A percentile compares a stretch with the other conserved stretches of the same genome.
phyloP scores from a whole-genome alignment of 129 eudicot genomes.

The Pittosporum tobira region DNA sequence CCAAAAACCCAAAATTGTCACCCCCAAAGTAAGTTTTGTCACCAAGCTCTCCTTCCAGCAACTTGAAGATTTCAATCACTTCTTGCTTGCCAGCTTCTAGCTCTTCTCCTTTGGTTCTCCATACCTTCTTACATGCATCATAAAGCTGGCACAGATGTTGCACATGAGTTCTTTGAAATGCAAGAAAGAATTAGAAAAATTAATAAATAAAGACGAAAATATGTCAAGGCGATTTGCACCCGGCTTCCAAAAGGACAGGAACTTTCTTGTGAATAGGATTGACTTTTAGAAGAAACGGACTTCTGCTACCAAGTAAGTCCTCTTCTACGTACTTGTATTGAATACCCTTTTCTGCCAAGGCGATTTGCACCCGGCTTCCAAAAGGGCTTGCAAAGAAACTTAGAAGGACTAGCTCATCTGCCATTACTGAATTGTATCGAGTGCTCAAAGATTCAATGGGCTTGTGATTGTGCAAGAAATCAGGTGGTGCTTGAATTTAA shows the following conservation, averaged over 20 bases:
- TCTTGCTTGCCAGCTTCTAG: conserved; percentile 23
- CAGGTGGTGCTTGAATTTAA: background rate
- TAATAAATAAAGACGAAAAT: no score
- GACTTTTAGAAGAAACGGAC: background rate
- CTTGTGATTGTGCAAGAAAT: background rate
- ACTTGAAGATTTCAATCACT: conserved; percentile 19
- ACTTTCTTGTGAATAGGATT: conserved; percentile 14
- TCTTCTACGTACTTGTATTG: background rate
- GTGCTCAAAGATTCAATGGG: no score
- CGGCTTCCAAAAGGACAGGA: conserved; percentile 10
- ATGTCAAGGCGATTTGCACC: no score
- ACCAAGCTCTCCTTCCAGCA: conserved; percentile 29
- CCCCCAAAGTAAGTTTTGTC: conserved; percentile 28
- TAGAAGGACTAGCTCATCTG: background rate
- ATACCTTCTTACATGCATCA: conserved; percentile 14
- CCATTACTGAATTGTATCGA: no score
- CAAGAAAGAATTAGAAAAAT: no score
- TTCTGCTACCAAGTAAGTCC: background rate
- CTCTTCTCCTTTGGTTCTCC: conserved; percentile 24
- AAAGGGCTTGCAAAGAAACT: background rate
- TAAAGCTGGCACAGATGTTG: conserved; percentile 13
- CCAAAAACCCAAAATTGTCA: conserved; percentile 28
- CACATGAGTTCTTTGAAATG: conserved; percentile 5
- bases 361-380: background rate
- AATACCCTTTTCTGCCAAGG: background rate